Evolutionary conservation across 2,329 filamentous ascomycete species (phyloP).

Genomic region (Aspergillus fijiensis): DNA sequence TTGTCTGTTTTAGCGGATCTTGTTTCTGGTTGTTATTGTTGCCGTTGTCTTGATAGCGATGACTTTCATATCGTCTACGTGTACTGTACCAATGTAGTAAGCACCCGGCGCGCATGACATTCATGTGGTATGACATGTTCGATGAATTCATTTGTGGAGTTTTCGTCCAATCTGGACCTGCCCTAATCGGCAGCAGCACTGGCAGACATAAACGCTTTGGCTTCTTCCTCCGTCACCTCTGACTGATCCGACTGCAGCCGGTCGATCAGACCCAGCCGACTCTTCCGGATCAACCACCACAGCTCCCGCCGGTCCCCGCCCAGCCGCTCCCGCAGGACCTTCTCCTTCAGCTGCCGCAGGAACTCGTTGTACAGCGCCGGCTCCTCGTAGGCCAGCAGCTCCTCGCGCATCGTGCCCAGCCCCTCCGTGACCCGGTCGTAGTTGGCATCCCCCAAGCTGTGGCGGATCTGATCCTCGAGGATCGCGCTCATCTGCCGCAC

Average conservation of each 20-base stretch:
- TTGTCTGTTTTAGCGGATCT: too few relatives aligned
- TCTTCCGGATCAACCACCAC: constrained; percentile 71
- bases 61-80: too few relatives aligned
- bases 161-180: background rate
- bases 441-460: constrained; percentile 71
- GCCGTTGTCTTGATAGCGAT: too few relatives aligned
- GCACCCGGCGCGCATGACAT: too few relatives aligned
- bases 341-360: constrained; percentile 67
- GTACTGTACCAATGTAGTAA: too few relatives aligned
- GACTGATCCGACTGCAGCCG: constrained; percentile 62
- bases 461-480: constrained; percentile 65
- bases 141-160: too few relatives aligned
- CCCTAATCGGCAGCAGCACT: constrained; percentile 2
- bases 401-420: constrained; percentile 73
- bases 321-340: constrained; percentile 66
- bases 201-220: constrained; percentile 45
- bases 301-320: constrained; percentile 77
- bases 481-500: constrained; percentile 73
- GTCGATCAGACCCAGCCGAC: constrained; percentile 71
- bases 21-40: too few relatives aligned
- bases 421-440: constrained; percentile 76
- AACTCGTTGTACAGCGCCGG: constrained; percentile 75
- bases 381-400: constrained; percentile 73
- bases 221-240: constrained; percentile 67
- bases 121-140: too few relatives aligned